These are phyloP conservation scores for Aureobasidium sp. DNA, from an alignment of 2,329 filamentous ascomycete species.

Conservation along the genomic window DNA sequence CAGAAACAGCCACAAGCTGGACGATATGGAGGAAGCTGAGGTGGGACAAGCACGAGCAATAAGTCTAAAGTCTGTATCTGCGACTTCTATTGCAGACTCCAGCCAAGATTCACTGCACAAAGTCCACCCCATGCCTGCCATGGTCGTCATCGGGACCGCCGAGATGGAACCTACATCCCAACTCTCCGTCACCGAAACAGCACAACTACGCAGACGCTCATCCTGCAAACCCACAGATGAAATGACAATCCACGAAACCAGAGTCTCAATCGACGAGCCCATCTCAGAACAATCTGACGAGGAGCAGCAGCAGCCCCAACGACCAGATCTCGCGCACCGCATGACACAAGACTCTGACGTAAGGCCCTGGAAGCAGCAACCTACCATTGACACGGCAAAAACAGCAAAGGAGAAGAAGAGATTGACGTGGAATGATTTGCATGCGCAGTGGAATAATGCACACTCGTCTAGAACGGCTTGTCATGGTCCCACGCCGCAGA, in stretches of 20 bases:
- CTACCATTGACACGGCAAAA: not conserved
- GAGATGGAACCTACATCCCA: not conserved
- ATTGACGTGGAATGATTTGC: conserved; percentile 1
- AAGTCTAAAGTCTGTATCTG: not conserved
- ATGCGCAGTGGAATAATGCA: not conserved
- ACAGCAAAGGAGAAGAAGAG: not conserved
- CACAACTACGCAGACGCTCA: not conserved
- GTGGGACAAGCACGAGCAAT: not conserved
- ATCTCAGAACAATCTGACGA: not conserved
- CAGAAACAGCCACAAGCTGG: not conserved
- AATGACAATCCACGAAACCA: not conserved
- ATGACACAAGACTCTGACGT: not conserved
- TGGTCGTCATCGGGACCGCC: not conserved
- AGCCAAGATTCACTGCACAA: not conserved
- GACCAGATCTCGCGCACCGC: not conserved
- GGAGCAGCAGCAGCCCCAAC: not conserved
- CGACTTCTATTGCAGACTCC: not conserved
- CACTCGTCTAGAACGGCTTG: not conserved
- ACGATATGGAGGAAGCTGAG: not conserved
- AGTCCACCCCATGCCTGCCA: not conserved
- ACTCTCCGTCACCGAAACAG: not conserved
- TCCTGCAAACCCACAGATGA: not conserved
- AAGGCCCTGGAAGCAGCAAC: not conserved
- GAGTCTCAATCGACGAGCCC: not conserved
- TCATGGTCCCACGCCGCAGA: not conserved